Evolutionary conservation across 805 yeast species (phyloP).

Genomic region (Candida patagonica): DNA sequence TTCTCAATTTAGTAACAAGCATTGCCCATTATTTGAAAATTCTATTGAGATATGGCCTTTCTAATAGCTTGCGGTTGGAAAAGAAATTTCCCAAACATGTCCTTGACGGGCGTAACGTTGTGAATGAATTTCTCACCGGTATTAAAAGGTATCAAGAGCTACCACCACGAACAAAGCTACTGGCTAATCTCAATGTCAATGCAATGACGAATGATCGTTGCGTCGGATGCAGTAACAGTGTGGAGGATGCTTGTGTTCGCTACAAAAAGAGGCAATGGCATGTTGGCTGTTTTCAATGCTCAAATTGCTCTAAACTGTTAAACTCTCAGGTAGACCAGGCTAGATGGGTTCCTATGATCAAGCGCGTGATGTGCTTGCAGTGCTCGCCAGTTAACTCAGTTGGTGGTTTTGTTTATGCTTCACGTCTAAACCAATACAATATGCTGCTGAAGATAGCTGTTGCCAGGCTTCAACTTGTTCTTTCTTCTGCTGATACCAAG

Average conservation of each 20-base stretch:
- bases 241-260: constrained; percentile 73
- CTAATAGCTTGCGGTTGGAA: constrained; percentile 47
- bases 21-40: constrained; percentile 88
- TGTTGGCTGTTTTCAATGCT: constrained; percentile 58
- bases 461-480: constrained; percentile 46
- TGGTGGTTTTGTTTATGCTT: constrained; percentile 42
- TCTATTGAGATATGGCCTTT: constrained; percentile 69
- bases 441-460: constrained; percentile 78
- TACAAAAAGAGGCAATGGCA: constrained; percentile 71
- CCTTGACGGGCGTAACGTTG: constrained; percentile 30
- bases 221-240: constrained; percentile 56
- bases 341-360: constrained; percentile 30
- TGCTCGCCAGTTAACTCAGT: constrained; percentile 39
- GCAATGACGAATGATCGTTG: constrained; percentile 64
- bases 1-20: constrained; percentile 77
- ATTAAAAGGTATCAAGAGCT: constrained; percentile 36
- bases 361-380: constrained; percentile 45
- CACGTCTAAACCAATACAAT: constrained; percentile 63
- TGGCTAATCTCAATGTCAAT: constrained; percentile 17
- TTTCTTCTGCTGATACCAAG: constrained; percentile 20
- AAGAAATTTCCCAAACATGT: constrained; percentile 43
- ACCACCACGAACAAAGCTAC: constrained; percentile 22
- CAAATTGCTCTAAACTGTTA: constrained; percentile 41
- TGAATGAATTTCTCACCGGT: constrained; percentile 52
- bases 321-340: constrained; percentile 28